These are phyloP conservation scores for Fimicolochytrium jonesii DNA, from an alignment of 192 early-diverging fungal genomes.

Conservation along the genomic window DNA sequence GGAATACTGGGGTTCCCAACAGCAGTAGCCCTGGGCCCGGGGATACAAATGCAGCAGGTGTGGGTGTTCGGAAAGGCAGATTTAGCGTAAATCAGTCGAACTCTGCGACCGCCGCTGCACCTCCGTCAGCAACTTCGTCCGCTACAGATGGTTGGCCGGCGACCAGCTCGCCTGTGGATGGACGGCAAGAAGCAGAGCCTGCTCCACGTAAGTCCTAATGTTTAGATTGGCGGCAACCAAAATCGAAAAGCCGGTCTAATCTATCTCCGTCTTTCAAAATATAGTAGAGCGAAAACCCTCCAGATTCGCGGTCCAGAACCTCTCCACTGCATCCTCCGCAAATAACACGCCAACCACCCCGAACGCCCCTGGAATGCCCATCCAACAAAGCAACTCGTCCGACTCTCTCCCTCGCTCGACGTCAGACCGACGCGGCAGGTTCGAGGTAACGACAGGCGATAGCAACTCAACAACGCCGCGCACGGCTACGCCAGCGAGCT, in stretches of 20 bases:
- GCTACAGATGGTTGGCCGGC: neutral
- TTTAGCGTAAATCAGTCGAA: slow-evolving; percentile 58
- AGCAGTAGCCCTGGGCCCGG: too few relatives aligned
- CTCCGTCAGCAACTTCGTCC: neutral
- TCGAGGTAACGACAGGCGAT: slow-evolving; percentile 20
- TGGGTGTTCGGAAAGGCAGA: slow-evolving; percentile 66
- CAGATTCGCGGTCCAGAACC: slow-evolving; percentile 30
- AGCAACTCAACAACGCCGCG: too few relatives aligned
- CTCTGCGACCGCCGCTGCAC: neutral
- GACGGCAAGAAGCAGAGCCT: neutral
- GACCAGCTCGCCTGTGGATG: neutral
- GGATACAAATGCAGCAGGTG: slow-evolving; percentile 3
- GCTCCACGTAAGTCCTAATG: neutral
- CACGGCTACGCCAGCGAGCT: neutral
- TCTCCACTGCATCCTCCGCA: neutral
- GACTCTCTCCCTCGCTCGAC: neutral
- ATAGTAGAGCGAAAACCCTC: slow-evolving; percentile 31
- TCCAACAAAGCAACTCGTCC: too few relatives aligned
- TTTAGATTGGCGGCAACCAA: too few relatives aligned
- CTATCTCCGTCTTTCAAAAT: neutral
- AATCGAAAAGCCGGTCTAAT: too few relatives aligned
- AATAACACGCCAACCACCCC: neutral
- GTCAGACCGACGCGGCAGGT: slow-evolving; percentile 19
- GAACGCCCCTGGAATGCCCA: neutral
- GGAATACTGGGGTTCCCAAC: too few relatives aligned